Evolutionary conservation across 805 yeast species (phyloP).

Genomic region (Lipomyces japonicus): DNA sequence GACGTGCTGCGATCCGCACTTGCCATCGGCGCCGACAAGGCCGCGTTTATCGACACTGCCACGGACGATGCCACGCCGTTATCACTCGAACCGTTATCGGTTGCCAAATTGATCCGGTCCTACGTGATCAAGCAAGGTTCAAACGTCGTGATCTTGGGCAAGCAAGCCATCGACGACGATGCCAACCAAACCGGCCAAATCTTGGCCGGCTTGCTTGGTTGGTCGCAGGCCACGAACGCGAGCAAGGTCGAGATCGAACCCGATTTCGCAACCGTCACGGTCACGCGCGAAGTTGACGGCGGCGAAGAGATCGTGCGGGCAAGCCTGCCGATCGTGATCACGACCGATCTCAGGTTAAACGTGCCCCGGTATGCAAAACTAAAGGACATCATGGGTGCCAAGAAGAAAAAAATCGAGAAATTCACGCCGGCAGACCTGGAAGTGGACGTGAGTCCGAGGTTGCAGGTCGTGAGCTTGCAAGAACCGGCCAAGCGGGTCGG

Average conservation of each 20-base stretch:
- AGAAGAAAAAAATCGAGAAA: conserved; percentile 84
- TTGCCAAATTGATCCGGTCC: conserved; percentile 78
- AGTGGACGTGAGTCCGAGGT: conserved; percentile 58
- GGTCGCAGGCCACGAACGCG: conserved; percentile 98
- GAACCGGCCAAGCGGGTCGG: conserved; percentile 83
- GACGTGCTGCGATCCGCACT: conserved; percentile 84
- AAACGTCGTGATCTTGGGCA: conserved; percentile 85
- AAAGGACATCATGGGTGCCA: conserved; percentile 97
- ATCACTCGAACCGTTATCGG: conserved; percentile 74
- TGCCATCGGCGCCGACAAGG: conserved; percentile 90
- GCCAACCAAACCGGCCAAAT: conserved; percentile 94
- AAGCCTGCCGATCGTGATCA: conserved; percentile 75
- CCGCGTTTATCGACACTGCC: conserved; percentile 70
- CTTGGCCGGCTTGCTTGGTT: conserved; percentile 84
- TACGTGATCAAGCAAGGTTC: conserved; percentile 65
- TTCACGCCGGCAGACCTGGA: conserved; percentile 63
- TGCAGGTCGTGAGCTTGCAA: conserved; percentile 66
- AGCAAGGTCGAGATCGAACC: conserved; percentile 69
- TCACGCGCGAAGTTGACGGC: conserved; percentile 92
- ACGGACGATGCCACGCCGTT: conserved; percentile 36
- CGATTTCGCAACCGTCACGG: conserved; percentile 46
- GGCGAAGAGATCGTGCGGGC: conserved; percentile 83
- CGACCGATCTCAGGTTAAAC: conserved; percentile 90
- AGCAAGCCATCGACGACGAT: conserved; percentile 96
- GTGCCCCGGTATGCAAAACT: conserved; percentile 94